Percentiles rank a stretch among this genome's conserved stretches.
Evolutionary conservation across 768 basidiomycete species (phyloP).

Genomic region (Auricularia heimuer): DNA sequence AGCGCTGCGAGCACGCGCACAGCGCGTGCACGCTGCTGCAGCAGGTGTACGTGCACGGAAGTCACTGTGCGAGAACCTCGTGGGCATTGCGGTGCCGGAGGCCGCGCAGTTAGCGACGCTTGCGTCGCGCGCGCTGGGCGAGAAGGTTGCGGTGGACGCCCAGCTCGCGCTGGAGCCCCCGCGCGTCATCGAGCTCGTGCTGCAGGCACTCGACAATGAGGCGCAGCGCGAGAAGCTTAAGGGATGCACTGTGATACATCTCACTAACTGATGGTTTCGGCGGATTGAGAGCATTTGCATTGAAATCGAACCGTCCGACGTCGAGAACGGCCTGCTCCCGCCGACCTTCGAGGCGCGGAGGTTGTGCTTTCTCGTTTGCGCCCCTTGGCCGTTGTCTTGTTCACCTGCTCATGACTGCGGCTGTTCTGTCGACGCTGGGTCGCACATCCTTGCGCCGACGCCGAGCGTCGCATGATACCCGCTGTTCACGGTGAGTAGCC

Average conservation of each 20-base stretch:
- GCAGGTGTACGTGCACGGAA: slow-evolving; percentile 90
- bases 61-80: slow-evolving; percentile 74
- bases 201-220: slow-evolving; percentile 44
- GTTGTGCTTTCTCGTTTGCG: slow-evolving; percentile 15
- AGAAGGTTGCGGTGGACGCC: slow-evolving; percentile 43
- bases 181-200: slow-evolving; percentile 45
- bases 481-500: no score
- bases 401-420: no score
- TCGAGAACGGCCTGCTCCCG: slow-evolving; percentile 77
- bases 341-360: slow-evolving; percentile 84
- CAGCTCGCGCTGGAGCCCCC: slow-evolving; percentile 36
- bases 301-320: slow-evolving; percentile 58
- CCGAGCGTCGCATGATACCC: no score
- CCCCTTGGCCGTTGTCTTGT: no score
- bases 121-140: slow-evolving; percentile 42
- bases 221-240: slow-evolving; percentile 59
- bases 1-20: slow-evolving; percentile 85
- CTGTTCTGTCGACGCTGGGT: no score
- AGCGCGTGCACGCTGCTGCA: slow-evolving; percentile 56
- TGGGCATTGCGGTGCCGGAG: slow-evolving; percentile 80
- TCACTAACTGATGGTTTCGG: slow-evolving; percentile 6
- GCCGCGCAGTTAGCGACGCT: slow-evolving; percentile 58
- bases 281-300: slow-evolving; percentile 73
- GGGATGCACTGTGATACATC: slow-evolving; percentile 43
- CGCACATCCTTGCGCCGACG: no score